Evolutionary conservation across 1,284 basidiomycete species (phyloP), one percentile per base, ranked within the genome.

Genomic region (Cutaneotrichosporon mucoides): DNA sequence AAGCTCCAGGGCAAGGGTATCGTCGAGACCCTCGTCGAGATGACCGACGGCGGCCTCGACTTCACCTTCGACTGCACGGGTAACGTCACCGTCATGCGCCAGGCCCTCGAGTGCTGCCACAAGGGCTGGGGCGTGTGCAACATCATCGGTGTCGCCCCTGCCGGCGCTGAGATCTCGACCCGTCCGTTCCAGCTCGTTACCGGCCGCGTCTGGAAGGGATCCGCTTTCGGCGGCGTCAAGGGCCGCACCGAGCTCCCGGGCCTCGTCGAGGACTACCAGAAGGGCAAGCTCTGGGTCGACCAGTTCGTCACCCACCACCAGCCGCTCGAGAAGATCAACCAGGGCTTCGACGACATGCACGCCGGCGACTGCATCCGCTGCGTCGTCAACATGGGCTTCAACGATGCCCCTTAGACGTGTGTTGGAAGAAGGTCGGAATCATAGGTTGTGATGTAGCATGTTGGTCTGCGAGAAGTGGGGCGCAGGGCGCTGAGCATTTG

Each of bases 121-220:
- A 99, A 99, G 78, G 93, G 93, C n/a, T 97, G 93, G 93, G 95
- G 96, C 73, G 88, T 97, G 44, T 92, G 87, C 64, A 98, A 92
- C 55, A 79, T 98, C 67, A 97, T 98, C 65, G 96, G 91, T 66
- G 92, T 95, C 44, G 92, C 92, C 6, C 89, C 92, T 43, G 91
- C 96, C n/a, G 96, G 96, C 6, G 88, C 96, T 73, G 95, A 99
- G 79, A 98, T 99, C 71, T 86, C 91, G 9, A 99, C 96, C 51
- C 84, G 96, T 64, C 95, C 95, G 84, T 92, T 93, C 87, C 76
- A 80, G 64, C 73, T 81, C 56, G 79, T 77, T 60, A 99, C 96
- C 55, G 96, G 96, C 59, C 87, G 96, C 63, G 88, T 87, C 58
- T 98, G 96, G 95, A 88, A 93, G 73, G 96, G 96, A 48, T 84